Conservation (phyloP, 1,139 yeast species). For the Hanseniaspora uvarum region DNA sequence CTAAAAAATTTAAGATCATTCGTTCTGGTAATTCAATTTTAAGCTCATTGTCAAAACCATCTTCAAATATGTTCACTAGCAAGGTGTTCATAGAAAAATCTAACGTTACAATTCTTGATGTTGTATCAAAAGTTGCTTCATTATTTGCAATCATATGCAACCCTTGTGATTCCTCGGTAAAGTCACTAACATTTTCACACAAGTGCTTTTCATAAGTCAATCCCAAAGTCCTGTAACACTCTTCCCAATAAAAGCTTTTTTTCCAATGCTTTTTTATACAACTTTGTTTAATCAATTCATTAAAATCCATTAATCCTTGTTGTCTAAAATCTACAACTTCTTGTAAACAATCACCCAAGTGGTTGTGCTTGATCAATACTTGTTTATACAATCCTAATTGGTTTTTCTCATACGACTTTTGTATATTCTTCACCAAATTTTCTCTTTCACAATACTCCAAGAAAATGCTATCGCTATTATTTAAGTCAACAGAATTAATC, state of each 20-base stretch:
- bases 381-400: not conserved
- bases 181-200: conserved; percentile 3
- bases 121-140: not conserved
- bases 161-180: not conserved
- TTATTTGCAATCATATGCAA: not conserved
- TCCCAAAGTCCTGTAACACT: conserved; percentile 15
- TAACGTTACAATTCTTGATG: conserved; percentile 45
- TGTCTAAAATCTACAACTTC: not conserved
- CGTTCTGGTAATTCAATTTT: not conserved
- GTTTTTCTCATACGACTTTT: conserved; percentile 1
- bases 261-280: not conserved
- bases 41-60: conserved; percentile 23
- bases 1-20: conserved; percentile 41
- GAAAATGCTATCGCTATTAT: conserved; percentile 10
- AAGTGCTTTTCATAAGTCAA: conserved; percentile 13
- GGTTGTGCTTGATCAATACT: not conserved
- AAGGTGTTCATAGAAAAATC: conserved; percentile 50
- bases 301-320: not conserved
- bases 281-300: not conserved
- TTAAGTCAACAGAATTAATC: conserved; percentile 2
- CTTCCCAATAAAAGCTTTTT: conserved; percentile 9
- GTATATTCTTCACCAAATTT: not conserved
- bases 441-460: conserved; percentile 14
- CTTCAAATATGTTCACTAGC: conserved; percentile 48
- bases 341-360: not conserved